phyloP scores from a whole-genome alignment of 148 eudicot genomes.

The Spergularia bocconei region DNA sequence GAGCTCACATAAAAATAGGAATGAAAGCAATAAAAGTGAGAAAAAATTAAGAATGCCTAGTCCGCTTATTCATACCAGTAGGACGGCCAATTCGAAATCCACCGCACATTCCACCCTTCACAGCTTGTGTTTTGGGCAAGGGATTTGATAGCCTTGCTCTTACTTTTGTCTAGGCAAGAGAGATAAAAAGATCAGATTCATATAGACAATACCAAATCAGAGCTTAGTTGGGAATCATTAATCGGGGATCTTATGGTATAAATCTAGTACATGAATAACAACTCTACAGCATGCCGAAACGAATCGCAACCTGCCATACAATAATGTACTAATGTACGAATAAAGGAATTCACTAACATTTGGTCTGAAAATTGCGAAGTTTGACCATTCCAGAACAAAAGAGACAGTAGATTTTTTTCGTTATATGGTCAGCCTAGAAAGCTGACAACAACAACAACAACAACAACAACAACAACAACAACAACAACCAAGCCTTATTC shows the following conservation, averaged over 20 bases:
- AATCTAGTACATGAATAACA: background rate
- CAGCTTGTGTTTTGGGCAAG: slow-evolving; percentile 78
- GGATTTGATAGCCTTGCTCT: slow-evolving; percentile 87
- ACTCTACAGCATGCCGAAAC: background rate
- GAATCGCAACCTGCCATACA: background rate
- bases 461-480: too few species aligned
- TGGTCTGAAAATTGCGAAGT: too few species aligned
- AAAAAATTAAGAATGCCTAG: slow-evolving; percentile 22
- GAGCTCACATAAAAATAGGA: slow-evolving; percentile 1
- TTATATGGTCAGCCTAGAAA: too few species aligned
- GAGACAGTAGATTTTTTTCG: too few species aligned
- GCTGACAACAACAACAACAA: too few species aligned
- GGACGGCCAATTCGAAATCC: slow-evolving; percentile 72
- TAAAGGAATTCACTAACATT: too few species aligned
- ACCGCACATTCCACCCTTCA: slow-evolving; percentile 85
- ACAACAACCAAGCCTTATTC: too few species aligned
- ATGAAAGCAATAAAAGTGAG: background rate
- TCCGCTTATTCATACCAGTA: slow-evolving; percentile 29
- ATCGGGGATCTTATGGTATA: background rate
- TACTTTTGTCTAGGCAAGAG: slow-evolving; percentile 46
- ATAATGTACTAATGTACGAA: too few species aligned
- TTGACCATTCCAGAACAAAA: too few species aligned
- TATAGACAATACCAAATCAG: background rate
- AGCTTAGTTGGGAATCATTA: background rate
- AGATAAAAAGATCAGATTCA: background rate